A percentile compares a stretch with the other conserved stretches of the same genome.
Conservation (phyloP, 306 rosid genomes). For the Fagus sylvatica region DNA sequence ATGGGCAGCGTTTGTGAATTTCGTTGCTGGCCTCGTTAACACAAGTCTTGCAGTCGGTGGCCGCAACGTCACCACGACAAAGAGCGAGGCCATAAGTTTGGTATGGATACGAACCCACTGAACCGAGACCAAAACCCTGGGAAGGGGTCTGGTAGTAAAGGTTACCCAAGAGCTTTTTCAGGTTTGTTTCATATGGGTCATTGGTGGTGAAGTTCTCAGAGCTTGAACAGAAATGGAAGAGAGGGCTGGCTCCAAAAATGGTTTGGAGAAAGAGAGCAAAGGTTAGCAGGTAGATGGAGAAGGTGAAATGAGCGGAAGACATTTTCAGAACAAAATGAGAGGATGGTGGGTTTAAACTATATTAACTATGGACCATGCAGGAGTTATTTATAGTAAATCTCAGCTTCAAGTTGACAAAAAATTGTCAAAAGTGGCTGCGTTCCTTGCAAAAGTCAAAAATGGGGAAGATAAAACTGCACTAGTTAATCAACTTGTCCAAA, state of each 20-base stretch:
- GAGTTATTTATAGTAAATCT: not conserved
- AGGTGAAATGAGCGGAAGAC: not conserved
- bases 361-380: not conserved
- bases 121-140: not conserved
- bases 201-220: constrained; percentile 10
- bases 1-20: not conserved
- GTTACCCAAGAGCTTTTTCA: not conserved
- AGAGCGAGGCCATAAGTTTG: constrained; percentile 2
- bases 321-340: not conserved
- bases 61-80: not conserved
- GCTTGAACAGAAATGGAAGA: not conserved
- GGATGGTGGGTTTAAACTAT: not conserved
- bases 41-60: not conserved
- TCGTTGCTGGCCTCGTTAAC: not conserved
- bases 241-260: not conserved
- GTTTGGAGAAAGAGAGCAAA: not conserved
- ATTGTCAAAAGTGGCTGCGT: not conserved
- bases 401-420: not conserved
- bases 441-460: not conserved
- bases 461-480: too few relatives aligned
- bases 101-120: not conserved
- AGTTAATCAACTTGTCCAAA: too few relatives aligned
- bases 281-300: not conserved
- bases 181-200: not conserved
- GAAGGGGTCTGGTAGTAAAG: constrained; percentile 2